These are phyloP conservation scores for Inonotus hispidus DNA, from an alignment of 1,284 basidiomycete species.

Conservation along the genomic window DNA sequence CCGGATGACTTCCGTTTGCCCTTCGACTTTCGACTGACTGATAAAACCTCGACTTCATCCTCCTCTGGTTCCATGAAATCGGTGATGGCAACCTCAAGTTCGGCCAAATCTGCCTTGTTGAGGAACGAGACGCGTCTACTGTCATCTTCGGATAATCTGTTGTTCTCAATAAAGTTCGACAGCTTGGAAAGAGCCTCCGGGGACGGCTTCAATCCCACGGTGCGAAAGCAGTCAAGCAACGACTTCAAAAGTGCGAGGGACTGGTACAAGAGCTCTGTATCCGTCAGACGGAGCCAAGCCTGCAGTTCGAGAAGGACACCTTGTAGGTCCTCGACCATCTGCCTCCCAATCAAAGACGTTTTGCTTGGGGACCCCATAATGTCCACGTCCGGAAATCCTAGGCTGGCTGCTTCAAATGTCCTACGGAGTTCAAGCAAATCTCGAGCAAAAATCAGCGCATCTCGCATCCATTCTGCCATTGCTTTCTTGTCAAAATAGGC, in stretches of 20 bases:
- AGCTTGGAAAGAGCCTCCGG: slow-evolving; percentile 49
- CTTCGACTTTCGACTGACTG: not conserved
- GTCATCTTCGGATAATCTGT: slow-evolving; percentile 35
- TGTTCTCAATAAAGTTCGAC: slow-evolving; percentile 50
- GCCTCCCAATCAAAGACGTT: slow-evolving; percentile 50
- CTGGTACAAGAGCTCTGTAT: slow-evolving; percentile 84
- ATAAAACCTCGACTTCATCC: slow-evolving; percentile 41
- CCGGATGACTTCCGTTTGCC: not conserved
- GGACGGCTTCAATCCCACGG: slow-evolving; percentile 47
- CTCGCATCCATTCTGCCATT: slow-evolving; percentile 96
- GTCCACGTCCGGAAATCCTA: slow-evolving; percentile 29
- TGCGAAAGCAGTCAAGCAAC: slow-evolving; percentile 65
- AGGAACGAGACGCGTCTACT: slow-evolving; percentile 49
- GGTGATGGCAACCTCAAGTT: slow-evolving; percentile 54
- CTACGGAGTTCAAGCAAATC: slow-evolving; percentile 78
- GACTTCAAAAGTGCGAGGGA: slow-evolving; percentile 78
- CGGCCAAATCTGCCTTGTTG: slow-evolving; percentile 39
- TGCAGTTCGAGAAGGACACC: slow-evolving; percentile 72
- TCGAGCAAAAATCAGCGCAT: slow-evolving; percentile 87
- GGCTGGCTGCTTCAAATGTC: slow-evolving; percentile 68
- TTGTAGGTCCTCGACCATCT: slow-evolving; percentile 76
- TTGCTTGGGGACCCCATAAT: slow-evolving; percentile 30
- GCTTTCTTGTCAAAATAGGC: slow-evolving; percentile 70
- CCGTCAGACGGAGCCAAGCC: slow-evolving; percentile 86
- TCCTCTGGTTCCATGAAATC: slow-evolving; percentile 45